These are phyloP conservation scores for Exophiala mesophila DNA, from an alignment of 2,329 filamentous ascomycete species.

Conservation along the genomic window DNA sequence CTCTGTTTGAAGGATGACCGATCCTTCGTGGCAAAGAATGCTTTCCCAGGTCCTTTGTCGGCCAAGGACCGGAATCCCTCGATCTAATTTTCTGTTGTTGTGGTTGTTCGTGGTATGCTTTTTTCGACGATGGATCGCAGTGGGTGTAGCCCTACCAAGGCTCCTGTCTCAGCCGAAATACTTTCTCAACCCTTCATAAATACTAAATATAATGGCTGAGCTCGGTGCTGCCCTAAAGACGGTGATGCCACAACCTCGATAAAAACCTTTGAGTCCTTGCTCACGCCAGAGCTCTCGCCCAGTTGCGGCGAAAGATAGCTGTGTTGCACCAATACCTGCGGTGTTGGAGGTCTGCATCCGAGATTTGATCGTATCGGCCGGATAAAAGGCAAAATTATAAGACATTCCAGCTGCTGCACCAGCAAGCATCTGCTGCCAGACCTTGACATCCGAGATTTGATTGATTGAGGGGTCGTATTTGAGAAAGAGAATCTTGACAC, in stretches of 20 bases:
- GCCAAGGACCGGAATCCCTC: too few species aligned
- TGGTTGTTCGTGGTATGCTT: too few species aligned
- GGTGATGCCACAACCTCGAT: constrained; percentile 92
- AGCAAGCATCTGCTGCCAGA: constrained; percentile 83
- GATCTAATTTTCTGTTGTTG: too few species aligned
- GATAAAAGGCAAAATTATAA: constrained; percentile 97
- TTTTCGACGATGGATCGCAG: too few species aligned
- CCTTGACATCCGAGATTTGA: constrained; percentile 48
- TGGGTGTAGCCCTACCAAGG: too few species aligned
- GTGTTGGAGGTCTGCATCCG: constrained; percentile 76
- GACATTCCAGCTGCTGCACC: constrained; percentile 84
- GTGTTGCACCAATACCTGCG: neutral
- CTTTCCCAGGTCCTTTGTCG: too few species aligned
- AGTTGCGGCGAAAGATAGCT: neutral
- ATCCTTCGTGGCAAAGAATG: too few species aligned
- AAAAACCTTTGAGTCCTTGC: constrained; percentile 77
- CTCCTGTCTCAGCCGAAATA: constrained; percentile 52
- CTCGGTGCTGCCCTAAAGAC: constrained; percentile 82
- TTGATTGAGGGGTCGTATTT: constrained; percentile 43
- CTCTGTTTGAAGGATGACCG: too few species aligned
- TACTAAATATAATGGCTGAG: constrained; percentile 96
- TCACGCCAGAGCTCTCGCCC: constrained; percentile 71
- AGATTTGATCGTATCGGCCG: constrained; percentile 94
- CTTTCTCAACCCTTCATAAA: constrained; percentile 81
- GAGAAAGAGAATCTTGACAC: constrained; percentile 66